phyloP scores from a whole-genome alignment of 352 stramenopile species.

The Phytophthora citrophthora region DNA sequence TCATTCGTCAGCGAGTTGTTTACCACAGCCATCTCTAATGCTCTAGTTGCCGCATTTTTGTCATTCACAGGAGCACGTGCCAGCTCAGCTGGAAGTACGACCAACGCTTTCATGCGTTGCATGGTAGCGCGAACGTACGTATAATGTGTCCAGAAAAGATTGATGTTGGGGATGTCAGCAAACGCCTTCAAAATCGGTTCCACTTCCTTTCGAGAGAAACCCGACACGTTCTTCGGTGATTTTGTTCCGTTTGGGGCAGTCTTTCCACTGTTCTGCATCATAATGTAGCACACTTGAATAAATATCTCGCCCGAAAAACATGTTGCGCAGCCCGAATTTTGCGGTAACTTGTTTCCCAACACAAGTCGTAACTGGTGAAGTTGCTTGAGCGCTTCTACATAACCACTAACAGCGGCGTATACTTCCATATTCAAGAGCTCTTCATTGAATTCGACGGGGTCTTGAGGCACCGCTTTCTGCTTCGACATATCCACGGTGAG shows the following conservation, averaged over 20 bases:
- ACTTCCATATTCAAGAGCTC: slow-evolving; percentile 56
- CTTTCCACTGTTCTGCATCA: slow-evolving; percentile 27
- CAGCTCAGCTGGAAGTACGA: slow-evolving; percentile 24
- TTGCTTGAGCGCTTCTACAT: slow-evolving; percentile 62
- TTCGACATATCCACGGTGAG: slow-evolving; percentile 41
- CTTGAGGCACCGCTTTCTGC: slow-evolving; percentile 9
- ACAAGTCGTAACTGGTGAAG: slow-evolving; percentile 60
- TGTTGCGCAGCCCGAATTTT: slow-evolving; percentile 46
- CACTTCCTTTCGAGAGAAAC: slow-evolving; percentile 36
- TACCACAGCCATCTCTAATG: slow-evolving; percentile 28
- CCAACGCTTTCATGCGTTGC: slow-evolving; percentile 39
- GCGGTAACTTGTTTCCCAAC: slow-evolving; percentile 50
- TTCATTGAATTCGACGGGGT: slow-evolving; percentile 33
- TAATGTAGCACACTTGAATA: slow-evolving; percentile 50
- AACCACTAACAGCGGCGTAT: slow-evolving; percentile 51
- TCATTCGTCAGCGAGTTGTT: slow-evolving; percentile 4
- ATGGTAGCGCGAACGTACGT: slow-evolving; percentile 36
- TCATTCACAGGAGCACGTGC: slow-evolving; percentile 1
- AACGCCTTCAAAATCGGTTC: slow-evolving; percentile 32
- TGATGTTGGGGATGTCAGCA: slow-evolving; percentile 22
- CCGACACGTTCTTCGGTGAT: slow-evolving; percentile 5
- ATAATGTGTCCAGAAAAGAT: slow-evolving; percentile 42
- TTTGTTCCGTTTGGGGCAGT: slow-evolving; percentile 15
- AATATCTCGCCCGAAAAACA: slow-evolving; percentile 78
- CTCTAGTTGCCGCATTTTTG: slow-evolving; percentile 20